A percentile compares a stretch with the other conserved stretches of the same genome.
Evolutionary conservation across 768 basidiomycete genomes (phyloP).

Genomic region (Boletellus sp.): DNA sequence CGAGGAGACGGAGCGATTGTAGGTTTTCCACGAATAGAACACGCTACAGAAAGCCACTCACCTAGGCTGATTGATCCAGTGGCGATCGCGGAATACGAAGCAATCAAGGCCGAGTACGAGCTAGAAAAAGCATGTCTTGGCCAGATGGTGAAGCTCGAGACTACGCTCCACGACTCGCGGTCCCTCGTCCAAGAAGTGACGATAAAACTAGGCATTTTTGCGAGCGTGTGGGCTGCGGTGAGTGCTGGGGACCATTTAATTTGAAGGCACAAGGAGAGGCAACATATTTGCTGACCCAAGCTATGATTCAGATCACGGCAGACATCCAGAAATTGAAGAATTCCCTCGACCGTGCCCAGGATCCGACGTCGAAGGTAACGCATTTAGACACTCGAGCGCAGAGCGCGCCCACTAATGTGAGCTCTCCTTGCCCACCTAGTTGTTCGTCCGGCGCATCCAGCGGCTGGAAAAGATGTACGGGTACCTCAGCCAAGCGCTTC

Average conservation of each 20-base stretch:
- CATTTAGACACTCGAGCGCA: neutral
- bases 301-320: conserved; percentile 13
- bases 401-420: neutral
- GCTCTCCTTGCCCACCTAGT: neutral
- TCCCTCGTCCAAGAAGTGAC: conserved; percentile 21
- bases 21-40: neutral
- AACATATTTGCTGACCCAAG: neutral
- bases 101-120: conserved; percentile 7
- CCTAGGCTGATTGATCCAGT: conserved; percentile 1
- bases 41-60: neutral
- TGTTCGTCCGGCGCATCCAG: conserved; percentile 14
- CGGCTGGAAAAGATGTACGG: conserved; percentile 16
- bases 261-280: neutral
- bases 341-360: conserved; percentile 7
- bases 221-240: conserved; percentile 19
- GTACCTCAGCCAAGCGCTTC: conserved; percentile 21
- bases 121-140: conserved; percentile 11
- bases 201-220: conserved; percentile 16
- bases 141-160: conserved; percentile 16
- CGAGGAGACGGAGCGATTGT: conserved; percentile 4
- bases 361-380: conserved; percentile 14
- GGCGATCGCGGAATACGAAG: conserved; percentile 6
- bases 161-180: conserved; percentile 5
- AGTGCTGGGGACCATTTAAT: neutral
- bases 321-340: conserved; percentile 13